Conservation (phyloP, 1,139 yeast species). For the Lodderomyces theae region DNA sequence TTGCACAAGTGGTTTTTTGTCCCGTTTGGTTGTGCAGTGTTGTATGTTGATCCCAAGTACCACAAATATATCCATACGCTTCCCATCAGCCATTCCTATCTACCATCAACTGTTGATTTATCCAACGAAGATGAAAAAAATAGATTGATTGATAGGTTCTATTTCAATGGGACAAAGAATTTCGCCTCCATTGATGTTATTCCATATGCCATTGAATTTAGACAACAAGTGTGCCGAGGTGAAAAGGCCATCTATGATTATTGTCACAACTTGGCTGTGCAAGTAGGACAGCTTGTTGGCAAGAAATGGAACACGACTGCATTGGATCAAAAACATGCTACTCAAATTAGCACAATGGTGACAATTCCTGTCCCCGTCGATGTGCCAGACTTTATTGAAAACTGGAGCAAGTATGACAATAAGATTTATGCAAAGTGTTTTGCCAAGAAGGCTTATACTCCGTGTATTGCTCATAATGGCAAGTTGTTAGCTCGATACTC, state of each 20-base stretch:
- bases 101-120: slow-evolving; percentile 20
- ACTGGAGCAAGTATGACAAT: slow-evolving; percentile 12
- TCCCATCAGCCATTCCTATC: slow-evolving; percentile 54
- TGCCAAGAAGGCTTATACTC: slow-evolving; percentile 43
- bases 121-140: slow-evolving; percentile 22
- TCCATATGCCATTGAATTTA: slow-evolving; percentile 47
- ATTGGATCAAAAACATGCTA: slow-evolving; percentile 27
- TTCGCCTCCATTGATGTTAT: slow-evolving; percentile 27
- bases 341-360: slow-evolving; percentile 32
- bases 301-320: slow-evolving; percentile 37
- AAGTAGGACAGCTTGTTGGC: slow-evolving; percentile 38
- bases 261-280: slow-evolving; percentile 41
- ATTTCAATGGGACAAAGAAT: slow-evolving; percentile 35
- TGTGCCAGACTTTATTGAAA: slow-evolving; percentile 13
- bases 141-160: slow-evolving; percentile 38
- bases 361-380: slow-evolving; percentile 38
- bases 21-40: slow-evolving; percentile 58
- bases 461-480: slow-evolving; percentile 41
- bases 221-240: slow-evolving; percentile 58
- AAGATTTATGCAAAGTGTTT: slow-evolving; percentile 10
- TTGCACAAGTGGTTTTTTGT: slow-evolving; percentile 68
- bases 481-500: slow-evolving; percentile 51
- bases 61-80: slow-evolving; percentile 54
- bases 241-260: slow-evolving; percentile 51
- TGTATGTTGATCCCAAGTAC: slow-evolving; percentile 55